phyloP scores from a whole-genome alignment of 2,329 filamentous ascomycete genomes.

The Allantophomopsis cytisporea region DNA sequence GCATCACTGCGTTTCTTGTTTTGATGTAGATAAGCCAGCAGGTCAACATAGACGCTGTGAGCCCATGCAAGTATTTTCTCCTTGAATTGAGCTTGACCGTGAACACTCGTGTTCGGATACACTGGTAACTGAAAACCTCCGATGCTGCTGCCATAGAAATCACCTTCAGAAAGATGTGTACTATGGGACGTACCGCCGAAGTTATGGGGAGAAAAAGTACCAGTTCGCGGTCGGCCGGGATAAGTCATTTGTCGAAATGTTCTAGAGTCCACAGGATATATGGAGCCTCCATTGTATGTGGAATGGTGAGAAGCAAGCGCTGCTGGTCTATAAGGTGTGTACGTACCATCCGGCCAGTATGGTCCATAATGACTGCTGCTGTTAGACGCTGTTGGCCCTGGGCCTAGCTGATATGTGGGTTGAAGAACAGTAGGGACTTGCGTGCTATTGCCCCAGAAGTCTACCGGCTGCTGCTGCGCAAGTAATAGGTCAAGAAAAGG shows the following conservation, averaged over 20 bases:
- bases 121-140: not conserved
- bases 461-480: slow-evolving; percentile 7
- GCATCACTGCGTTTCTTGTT: slow-evolving; percentile 33
- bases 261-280: not conserved
- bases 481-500: too few relatives aligned
- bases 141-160: not conserved
- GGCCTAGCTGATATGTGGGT: slow-evolving; percentile 39
- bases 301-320: slow-evolving; percentile 21
- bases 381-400: slow-evolving; percentile 43
- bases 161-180: too few relatives aligned
- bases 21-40: slow-evolving; percentile 51
- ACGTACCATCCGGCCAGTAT: slow-evolving; percentile 50
- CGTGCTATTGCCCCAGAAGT: slow-evolving; percentile 23
- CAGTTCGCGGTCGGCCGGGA: not conserved
- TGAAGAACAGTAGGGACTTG: slow-evolving; percentile 45
- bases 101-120: not conserved
- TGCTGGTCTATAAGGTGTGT: slow-evolving; percentile 37
- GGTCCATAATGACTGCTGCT: slow-evolving; percentile 42
- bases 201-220: not conserved
- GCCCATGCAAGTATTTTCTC: slow-evolving; percentile 57
- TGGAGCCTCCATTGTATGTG: slow-evolving; percentile 1
- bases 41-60: slow-evolving; percentile 59
- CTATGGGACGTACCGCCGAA: not conserved
- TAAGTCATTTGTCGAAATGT: not conserved
- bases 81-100: slow-evolving; percentile 36